Evolutionary conservation across 2,329 filamentous ascomycete species (phyloP), one percentile per base, ranked within the genome.

Genomic region (Xylaria sp.): DNA sequence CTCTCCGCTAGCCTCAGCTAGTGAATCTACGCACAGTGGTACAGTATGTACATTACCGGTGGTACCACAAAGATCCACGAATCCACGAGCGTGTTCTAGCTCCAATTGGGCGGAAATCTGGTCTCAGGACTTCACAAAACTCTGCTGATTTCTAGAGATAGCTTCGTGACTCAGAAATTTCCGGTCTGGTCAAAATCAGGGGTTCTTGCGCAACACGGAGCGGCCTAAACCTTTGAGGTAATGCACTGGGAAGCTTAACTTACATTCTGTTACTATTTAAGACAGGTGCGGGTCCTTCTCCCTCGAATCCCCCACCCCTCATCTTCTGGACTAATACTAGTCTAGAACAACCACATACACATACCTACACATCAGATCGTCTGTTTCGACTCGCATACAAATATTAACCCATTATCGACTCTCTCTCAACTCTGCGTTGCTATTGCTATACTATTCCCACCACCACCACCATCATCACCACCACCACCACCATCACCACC

Each of bases 31-130:
- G 5, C 36, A 4, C 4, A 34, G 23, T 28, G 25, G 48, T 25
- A 52, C 48, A 10, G 48, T 52, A 28, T n/a, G 48, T 52, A 52
- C 48, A 52, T 25, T 53, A 53, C 50, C 50, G 34, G 20, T 36
- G 50, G 25, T 10, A 55, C 28, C n/a, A 25, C 25, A n/a, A 52
- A 15, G 25, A 15, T 39, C 36, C 15, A 15, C 34, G n/a, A n/a
- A n/a, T 15, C 6, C 25, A n/a, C 13, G 7, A n/a, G 48, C 30
- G 23, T n/a, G 45, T 52, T 52, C 48, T 52, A 52, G 48, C 30
- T 25, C 48, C 32, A 52, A 52, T 52, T 15, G 32, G 28, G 28
- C 30, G n/a, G 32, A 52, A n/a, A 30, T n/a, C 5, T 10, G 10
- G 48, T 18, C 48, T 32, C 25, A 13, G 46, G 46, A 50, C 50